Conservation (phyloP, 2,329 filamentous ascomycete species). For the Mycosphaerella sp. region DNA sequence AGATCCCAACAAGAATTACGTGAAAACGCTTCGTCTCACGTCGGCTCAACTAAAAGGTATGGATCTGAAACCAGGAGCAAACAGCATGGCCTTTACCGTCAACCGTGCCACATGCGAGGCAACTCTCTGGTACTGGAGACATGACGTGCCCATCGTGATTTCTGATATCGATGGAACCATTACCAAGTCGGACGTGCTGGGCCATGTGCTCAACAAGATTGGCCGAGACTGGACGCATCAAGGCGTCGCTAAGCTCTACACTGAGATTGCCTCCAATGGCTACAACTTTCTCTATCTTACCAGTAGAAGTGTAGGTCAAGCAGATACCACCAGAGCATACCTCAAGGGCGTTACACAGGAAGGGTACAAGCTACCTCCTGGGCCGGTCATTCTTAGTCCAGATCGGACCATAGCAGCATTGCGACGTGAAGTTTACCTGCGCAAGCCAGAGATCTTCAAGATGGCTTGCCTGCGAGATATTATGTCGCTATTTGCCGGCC, state of each 20-base stretch:
- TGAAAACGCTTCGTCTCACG: conserved; percentile 90
- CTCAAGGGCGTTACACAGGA: conserved; percentile 86
- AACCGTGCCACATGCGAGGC: conserved; percentile 89
- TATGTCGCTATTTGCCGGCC: conserved; percentile 65
- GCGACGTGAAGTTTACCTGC: conserved; percentile 83
- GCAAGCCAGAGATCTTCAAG: conserved; percentile 98
- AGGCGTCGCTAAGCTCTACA: conserved; percentile 94
- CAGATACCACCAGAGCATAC: conserved; percentile 84
- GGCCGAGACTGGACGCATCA: conserved; percentile 97
- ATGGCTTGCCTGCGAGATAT: conserved; percentile 98
- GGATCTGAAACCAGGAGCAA: conserved; percentile 75
- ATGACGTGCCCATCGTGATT: conserved; percentile 89
- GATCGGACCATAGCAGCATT: conserved; percentile 92
- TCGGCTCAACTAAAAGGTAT: conserved; percentile 90
- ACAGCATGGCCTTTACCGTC: conserved; percentile 92
- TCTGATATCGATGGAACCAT: conserved; percentile 99
- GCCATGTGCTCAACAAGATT: conserved; percentile 93
- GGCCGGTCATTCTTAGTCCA: conserved; percentile 90
- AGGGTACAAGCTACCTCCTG: conserved; percentile 74
- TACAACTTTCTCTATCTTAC: conserved; percentile 99
- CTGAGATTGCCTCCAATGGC: conserved; percentile 87
- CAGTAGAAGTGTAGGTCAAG: conserved; percentile 85
- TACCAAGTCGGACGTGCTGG: conserved; percentile 63
- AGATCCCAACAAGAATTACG: conserved; percentile 80
- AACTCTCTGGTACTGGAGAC: conserved; percentile 88